A percentile compares a stretch with the other conserved stretches of the same genome.
Conservation (phyloP, 768 basidiomycete genomes). For the Leccinum broughii region DNA sequence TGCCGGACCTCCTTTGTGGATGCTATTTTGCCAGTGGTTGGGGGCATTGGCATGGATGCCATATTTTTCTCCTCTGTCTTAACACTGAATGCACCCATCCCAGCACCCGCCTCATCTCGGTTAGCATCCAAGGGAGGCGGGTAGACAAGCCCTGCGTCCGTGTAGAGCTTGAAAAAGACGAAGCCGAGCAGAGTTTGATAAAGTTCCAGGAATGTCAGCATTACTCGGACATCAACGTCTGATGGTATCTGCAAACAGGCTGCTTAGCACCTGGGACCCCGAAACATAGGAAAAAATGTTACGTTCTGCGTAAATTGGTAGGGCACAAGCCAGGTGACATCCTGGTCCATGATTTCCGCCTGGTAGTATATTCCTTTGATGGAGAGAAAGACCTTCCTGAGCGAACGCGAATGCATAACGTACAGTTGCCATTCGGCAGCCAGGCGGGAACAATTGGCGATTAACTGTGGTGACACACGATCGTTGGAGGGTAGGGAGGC, state of each 20-base stretch:
- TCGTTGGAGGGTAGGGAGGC: constrained; percentile 86
- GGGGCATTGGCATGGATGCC: constrained; percentile 18
- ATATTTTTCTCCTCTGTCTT: constrained; percentile 44
- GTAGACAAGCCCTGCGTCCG: constrained; percentile 89
- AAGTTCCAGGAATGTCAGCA: constrained; percentile 96
- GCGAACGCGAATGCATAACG: constrained; percentile 80
- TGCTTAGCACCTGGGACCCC: constrained; percentile 8
- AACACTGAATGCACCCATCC: constrained; percentile 84
- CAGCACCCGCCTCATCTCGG: constrained; percentile 84
- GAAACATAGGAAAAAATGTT: constrained; percentile 26
- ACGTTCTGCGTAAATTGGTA: constrained; percentile 97
- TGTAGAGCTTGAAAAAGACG: constrained; percentile 96
- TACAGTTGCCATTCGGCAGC: constrained; percentile 97
- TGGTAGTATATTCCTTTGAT: constrained; percentile 99
- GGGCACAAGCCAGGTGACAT: constrained; percentile 93
- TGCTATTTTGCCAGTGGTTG: constrained; percentile 36
- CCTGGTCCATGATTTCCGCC: constrained; percentile 91
- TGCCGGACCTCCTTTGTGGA: constrained; percentile 56
- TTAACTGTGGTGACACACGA: constrained; percentile 76
- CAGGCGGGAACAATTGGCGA: constrained; percentile 88
- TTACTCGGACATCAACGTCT: constrained; percentile 96
- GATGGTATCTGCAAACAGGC: constrained; percentile 66
- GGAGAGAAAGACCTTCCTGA: constrained; percentile 91
- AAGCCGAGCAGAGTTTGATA: constrained; percentile 97
- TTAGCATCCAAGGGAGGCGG: constrained; percentile 86